Evolutionary conservation across 2,329 filamentous ascomycete genomes (phyloP).

Genomic region (Clarireedia paspali): DNA sequence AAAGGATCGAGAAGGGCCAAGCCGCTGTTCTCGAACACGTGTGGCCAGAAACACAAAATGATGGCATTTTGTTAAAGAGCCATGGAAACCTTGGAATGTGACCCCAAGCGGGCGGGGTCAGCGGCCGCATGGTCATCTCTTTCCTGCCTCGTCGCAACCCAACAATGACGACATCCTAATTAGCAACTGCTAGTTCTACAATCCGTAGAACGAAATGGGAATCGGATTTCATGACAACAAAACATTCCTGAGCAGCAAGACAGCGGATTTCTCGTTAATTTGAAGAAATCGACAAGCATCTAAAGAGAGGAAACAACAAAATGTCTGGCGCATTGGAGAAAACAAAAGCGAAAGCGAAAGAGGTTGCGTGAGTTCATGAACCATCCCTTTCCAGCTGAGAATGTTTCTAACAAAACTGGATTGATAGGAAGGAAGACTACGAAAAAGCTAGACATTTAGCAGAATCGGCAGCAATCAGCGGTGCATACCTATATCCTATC

Average conservation of each 20-base stretch:
- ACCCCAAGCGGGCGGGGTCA: background rate
- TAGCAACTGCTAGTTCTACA: no score
- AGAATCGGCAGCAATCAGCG: constrained; percentile 63
- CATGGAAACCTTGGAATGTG: background rate
- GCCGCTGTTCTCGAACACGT: no score
- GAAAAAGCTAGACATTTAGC: constrained; percentile 56
- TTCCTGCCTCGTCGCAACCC: no score
- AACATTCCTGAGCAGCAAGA: background rate
- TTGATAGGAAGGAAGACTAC: constrained; percentile 58
- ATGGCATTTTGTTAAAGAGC: background rate
- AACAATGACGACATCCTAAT: no score
- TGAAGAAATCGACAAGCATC: background rate
- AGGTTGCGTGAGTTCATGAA: constrained; percentile 27
- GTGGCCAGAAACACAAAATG: no score
- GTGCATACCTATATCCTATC: constrained; percentile 80
- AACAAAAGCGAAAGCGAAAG: constrained; percentile 25
- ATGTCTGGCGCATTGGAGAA: constrained; percentile 25
- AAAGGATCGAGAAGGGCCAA: no score
- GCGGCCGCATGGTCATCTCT: background rate
- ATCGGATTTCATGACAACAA: background rate
- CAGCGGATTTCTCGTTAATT: background rate
- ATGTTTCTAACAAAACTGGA: constrained; percentile 11
- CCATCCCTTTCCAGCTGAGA: background rate
- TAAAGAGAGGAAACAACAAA: background rate
- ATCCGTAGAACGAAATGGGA: no score